A percentile compares a stretch with the other conserved stretches of the same genome.
phyloP scores from a whole-genome alignment of 306 rosid species.

The Vigna unguiculata region DNA sequence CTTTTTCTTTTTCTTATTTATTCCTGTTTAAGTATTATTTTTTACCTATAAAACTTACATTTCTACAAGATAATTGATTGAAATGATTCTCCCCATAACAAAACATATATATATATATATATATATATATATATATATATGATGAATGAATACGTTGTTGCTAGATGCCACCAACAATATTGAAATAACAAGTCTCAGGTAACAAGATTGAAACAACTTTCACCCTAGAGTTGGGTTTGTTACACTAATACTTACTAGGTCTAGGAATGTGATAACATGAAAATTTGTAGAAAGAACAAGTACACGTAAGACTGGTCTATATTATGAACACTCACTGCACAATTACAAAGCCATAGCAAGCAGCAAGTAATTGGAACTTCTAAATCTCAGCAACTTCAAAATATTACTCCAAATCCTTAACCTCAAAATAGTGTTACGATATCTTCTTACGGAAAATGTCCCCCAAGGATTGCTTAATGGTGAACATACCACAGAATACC shows the following conservation, averaged over 20 bases:
- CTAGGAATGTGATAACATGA: constrained; percentile 22
- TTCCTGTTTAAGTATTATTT: too few species aligned
- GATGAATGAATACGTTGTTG: constrained; percentile 2
- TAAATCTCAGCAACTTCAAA: constrained; percentile 27
- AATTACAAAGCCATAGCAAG: constrained; percentile 5
- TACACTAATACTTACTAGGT: background rate
- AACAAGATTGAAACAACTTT: constrained; percentile 30
- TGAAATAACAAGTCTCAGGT: constrained; percentile 19
- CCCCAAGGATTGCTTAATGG: constrained; percentile 27
- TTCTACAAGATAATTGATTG: too few species aligned
- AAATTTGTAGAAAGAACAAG: constrained; percentile 8
- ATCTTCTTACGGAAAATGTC: background rate
- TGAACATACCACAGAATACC: constrained; percentile 15
- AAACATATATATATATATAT: too few species aligned
- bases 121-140: too few species aligned
- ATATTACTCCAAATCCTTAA: background rate
- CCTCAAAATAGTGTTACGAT: background rate
- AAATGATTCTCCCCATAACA: background rate
- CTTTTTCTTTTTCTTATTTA: too few species aligned
- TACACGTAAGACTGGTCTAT: constrained; percentile 15
- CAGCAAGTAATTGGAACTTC: constrained; percentile 14
- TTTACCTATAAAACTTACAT: too few species aligned
- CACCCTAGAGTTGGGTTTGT: background rate
- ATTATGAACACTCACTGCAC: constrained; percentile 34
- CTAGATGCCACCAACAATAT: background rate